Conservation (phyloP, 2,329 filamentous ascomycete genomes). For the Diaporthe destruens region DNA sequence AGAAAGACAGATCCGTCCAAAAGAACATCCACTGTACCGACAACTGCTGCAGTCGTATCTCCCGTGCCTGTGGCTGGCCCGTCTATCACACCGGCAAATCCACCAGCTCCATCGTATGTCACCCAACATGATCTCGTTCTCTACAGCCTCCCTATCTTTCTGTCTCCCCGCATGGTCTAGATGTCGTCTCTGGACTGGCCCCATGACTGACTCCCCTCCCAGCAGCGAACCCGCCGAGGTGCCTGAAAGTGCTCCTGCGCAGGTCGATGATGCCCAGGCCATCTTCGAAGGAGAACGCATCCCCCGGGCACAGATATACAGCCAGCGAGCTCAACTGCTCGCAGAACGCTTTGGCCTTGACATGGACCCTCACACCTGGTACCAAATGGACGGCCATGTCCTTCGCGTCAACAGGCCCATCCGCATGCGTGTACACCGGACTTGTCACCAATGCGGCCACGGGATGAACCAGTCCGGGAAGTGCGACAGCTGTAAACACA, state of each 20-base stretch:
- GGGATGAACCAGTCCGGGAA: constrained; percentile 74
- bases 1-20: constrained; percentile 56
- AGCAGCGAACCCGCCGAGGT: constrained; percentile 22
- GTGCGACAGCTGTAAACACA: constrained; percentile 82
- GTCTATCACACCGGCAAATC: constrained; percentile 1
- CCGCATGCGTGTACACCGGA: constrained; percentile 81
- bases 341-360: constrained; percentile 68
- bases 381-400: constrained; percentile 65
- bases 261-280: constrained; percentile 41
- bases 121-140: background rate
- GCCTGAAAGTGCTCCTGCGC: constrained; percentile 43
- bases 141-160: no score
- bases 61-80: background rate
- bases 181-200: background rate
- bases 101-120: constrained; percentile 33
- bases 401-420: constrained; percentile 80
- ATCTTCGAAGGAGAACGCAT: constrained; percentile 51
- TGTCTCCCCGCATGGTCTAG: background rate
- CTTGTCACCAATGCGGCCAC: constrained; percentile 79
- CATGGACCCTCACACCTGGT: constrained; percentile 66
- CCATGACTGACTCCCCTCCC: constrained; percentile 14
- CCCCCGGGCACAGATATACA: constrained; percentile 64
- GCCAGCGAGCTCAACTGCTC: constrained; percentile 68
- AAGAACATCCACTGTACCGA: constrained; percentile 45
- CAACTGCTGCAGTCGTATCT: background rate